Evolutionary conservation across 1,139 yeast species (phyloP), one percentile per base, ranked within the genome.

Genomic region (Chernovozyma aurita): DNA sequence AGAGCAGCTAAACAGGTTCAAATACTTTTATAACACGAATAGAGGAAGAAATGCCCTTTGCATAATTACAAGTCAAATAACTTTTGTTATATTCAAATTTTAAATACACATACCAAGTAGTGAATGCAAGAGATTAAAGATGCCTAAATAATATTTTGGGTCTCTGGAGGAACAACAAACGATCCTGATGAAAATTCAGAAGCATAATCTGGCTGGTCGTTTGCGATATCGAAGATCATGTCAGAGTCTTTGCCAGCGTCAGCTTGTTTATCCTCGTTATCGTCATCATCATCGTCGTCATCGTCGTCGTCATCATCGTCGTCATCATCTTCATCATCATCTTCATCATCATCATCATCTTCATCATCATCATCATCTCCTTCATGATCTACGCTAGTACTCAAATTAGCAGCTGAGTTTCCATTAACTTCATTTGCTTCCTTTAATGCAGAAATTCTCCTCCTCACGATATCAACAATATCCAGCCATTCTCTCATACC

Each of bases 401-500:
- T 18, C 11, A 31, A 17, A 12, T 28, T 24, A 2, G 33, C 15
- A 13, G n/a, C 20, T 12, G 52, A 61, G 2, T 53, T 62, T 4
- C 52, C 59, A 26, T 42, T 43, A 8, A 41, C 47, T 13, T 41
- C 53, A 16, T 41, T 47, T 11, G 42, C 47, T 49, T 43, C 58
- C 42, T 61, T 63, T 36, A 71, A 55, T 9, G 62, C 49, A 25
- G 52, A 63, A 45, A 66, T 73, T 44, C 68, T 70, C 41, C 78
- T 72, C 35, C 86, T 79, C 38, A 87, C 59, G 13, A 80, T 77
- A 49, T 87, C 96, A 9, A 88, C 97, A 37, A 90, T 76, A 46
- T 88, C 97, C 43, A 80, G 75, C 97, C 96, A 90, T 61, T 92
- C 97, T 52, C 95, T 73, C 98, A 92, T 92, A 8, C 97, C 98